Base-by-base conservation (phyloP, 306 rosid species). In the Pyrus bretschneideri region DNA sequence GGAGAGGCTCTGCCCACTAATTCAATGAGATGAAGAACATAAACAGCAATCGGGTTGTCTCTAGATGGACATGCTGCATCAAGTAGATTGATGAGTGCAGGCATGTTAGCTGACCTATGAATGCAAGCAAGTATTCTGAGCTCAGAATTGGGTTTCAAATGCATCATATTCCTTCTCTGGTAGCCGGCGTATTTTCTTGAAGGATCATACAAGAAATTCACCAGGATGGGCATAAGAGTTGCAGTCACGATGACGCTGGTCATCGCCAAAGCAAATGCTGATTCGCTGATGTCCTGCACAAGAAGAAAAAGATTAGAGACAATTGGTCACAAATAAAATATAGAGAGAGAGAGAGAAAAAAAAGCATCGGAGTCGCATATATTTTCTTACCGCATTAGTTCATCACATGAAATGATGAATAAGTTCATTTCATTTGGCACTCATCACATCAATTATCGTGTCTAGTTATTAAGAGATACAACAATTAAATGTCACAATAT, bases 21-120 rank as follows among this genome's bases (percentile, higher is more conserved):
- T 78, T 87, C 86, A 3, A 89, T 82, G 1, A 87, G 86, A 62
- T 89, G 91, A 72, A 89, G 22, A 6, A 57, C 93, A 22, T 84
- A 83, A 21, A 87, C 79, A 0, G 2, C 13, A 1, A 89, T 66
- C 3, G 91, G 88, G 7, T 59, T n/a, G 23, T 84, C 83, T 2
- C 4, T 6, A 23, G 88, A 22, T 58, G 93, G 89, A 70, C 79
- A 74, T 17, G 80, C 78, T 14, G 83, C 60, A 74, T 85, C 87
- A 2, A 89, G 67, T 45, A 84, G 51, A 27, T 85, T 76, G 38
- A 61, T 78, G 45, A 80, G 57, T 1, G 83, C 70, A 6, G 85
- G 25, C 30, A 89, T 69, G 31, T 87, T 81, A 63, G 66, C 70
- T 9, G 55, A 77, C 77, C 81, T 89, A 29, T 87, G 90, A 69